phyloP scores from a whole-genome alignment of 2,329 filamentous ascomycete genomes.

The Arthrobotrys sphaeroides region DNA sequence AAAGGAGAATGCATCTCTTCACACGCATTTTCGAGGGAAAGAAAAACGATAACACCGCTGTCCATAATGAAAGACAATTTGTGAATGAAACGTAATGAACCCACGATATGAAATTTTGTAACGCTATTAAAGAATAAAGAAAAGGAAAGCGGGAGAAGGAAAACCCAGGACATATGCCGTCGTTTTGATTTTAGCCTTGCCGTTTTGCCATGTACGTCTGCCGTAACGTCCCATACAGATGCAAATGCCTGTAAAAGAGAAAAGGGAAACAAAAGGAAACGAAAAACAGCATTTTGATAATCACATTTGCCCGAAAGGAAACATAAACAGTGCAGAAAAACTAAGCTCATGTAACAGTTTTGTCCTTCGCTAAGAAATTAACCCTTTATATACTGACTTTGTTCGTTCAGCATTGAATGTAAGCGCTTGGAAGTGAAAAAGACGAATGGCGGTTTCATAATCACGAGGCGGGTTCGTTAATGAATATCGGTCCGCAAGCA shows the following conservation, averaged over 20 bases:
- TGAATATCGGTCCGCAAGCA: neutral
- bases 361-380: slow-evolving; percentile 52
- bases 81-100: slow-evolving; percentile 22
- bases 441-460: slow-evolving; percentile 25
- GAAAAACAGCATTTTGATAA: slow-evolving; percentile 41
- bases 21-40: slow-evolving; percentile 32
- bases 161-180: slow-evolving; percentile 50
- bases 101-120: slow-evolving; percentile 38
- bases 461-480: slow-evolving; percentile 22
- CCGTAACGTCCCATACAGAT: slow-evolving; percentile 53
- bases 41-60: slow-evolving; percentile 31
- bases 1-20: slow-evolving; percentile 46
- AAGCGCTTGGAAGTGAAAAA: slow-evolving; percentile 27
- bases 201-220: slow-evolving; percentile 35
- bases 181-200: slow-evolving; percentile 44
- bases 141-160: slow-evolving; percentile 1
- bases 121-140: slow-evolving; percentile 44
- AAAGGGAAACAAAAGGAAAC: slow-evolving; percentile 27
- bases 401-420: slow-evolving; percentile 43
- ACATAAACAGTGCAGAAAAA: slow-evolving; percentile 39
- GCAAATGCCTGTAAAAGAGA: slow-evolving; percentile 47
- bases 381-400: slow-evolving; percentile 47
- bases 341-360: slow-evolving; percentile 51
- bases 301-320: slow-evolving; percentile 38
- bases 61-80: slow-evolving; percentile 45